Percentiles rank a stretch among this genome's conserved stretches.
phyloP scores from a whole-genome alignment of 495 filamentous ascomycete species.

The Xylaria nigripes region DNA sequence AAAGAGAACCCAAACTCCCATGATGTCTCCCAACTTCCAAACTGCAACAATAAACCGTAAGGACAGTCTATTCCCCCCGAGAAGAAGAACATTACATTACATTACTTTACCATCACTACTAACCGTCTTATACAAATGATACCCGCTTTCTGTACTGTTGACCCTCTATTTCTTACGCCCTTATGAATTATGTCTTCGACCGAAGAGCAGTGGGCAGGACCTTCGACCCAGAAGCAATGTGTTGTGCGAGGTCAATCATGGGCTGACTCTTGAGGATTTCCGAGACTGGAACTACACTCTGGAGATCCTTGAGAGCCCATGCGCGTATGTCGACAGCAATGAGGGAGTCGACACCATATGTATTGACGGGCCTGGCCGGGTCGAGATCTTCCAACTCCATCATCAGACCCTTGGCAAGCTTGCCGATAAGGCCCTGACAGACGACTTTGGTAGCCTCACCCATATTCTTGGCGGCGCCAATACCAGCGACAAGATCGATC shows the following conservation, averaged over 20 bases:
- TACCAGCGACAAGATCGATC: constrained; percentile 16
- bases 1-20: not conserved
- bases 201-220: constrained; percentile 15
- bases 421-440: constrained; percentile 19
- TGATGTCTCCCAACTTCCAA: constrained; percentile 3
- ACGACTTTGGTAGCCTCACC: constrained; percentile 17
- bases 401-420: constrained; percentile 24
- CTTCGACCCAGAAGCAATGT: constrained; percentile 24
- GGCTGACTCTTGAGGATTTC: constrained; percentile 41
- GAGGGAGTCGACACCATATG: constrained; percentile 41
- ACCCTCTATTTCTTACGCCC: not conserved
- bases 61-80: not conserved
- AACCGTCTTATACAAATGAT: no score
- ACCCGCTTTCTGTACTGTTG: no score
- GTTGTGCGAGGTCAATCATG: constrained; percentile 23
- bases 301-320: constrained; percentile 39
- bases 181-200: constrained; percentile 6
- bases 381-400: constrained; percentile 26
- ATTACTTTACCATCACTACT: no score
- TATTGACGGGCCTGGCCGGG: constrained; percentile 20
- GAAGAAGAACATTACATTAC: no score
- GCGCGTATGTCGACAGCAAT: constrained; percentile 39
- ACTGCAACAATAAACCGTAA: not conserved
- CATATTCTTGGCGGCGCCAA: constrained; percentile 13
- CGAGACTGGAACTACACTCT: constrained; percentile 41